phyloP scores from a whole-genome alignment of 2,329 filamentous ascomycete genomes.

The Exophiala alcalophila region DNA sequence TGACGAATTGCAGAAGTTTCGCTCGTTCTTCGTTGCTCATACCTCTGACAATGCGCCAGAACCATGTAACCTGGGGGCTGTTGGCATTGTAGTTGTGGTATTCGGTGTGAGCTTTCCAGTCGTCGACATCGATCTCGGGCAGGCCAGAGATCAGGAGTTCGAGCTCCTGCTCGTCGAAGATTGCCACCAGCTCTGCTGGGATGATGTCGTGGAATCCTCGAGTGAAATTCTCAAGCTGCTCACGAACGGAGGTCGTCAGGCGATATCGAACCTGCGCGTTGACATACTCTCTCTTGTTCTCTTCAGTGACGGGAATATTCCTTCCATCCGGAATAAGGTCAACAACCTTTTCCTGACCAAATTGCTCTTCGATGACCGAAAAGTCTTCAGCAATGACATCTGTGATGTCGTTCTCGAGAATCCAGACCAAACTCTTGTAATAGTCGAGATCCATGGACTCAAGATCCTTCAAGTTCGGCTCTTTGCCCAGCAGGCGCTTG shows the following conservation, averaged over 20 bases:
- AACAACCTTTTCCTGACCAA: slow-evolving; percentile 81
- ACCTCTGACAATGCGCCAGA: slow-evolving; percentile 94
- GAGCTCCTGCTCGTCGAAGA: slow-evolving; percentile 98
- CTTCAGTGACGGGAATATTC: slow-evolving; percentile 90
- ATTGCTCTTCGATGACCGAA: slow-evolving; percentile 88
- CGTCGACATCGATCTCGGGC: slow-evolving; percentile 94
- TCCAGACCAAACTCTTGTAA: slow-evolving; percentile 98
- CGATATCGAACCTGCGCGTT: slow-evolving; percentile 92
- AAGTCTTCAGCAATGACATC: slow-evolving; percentile 97
- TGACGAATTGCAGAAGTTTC: slow-evolving; percentile 96
- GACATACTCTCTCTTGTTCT: slow-evolving; percentile 98
- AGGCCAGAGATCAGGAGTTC: slow-evolving; percentile 95
- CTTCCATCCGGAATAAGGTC: slow-evolving; percentile 85
- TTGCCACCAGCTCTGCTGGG: slow-evolving; percentile 85
- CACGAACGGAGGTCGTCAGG: slow-evolving; percentile 84
- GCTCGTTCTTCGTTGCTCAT: slow-evolving; percentile 99
- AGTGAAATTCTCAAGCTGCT: slow-evolving; percentile 90
- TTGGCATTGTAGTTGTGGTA: slow-evolving; percentile 96
- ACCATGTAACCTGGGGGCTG: slow-evolving; percentile 97
- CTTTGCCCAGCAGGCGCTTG: slow-evolving; percentile 92
- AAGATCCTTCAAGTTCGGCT: slow-evolving; percentile 98
- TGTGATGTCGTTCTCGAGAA: slow-evolving; percentile 97
- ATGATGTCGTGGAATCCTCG: slow-evolving; percentile 98
- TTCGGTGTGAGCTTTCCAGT: slow-evolving; percentile 99
- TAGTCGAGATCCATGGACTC: slow-evolving; percentile 97